phyloP scores from a whole-genome alignment of 306 rosid genomes.

The Crataegus laevigata region DNA sequence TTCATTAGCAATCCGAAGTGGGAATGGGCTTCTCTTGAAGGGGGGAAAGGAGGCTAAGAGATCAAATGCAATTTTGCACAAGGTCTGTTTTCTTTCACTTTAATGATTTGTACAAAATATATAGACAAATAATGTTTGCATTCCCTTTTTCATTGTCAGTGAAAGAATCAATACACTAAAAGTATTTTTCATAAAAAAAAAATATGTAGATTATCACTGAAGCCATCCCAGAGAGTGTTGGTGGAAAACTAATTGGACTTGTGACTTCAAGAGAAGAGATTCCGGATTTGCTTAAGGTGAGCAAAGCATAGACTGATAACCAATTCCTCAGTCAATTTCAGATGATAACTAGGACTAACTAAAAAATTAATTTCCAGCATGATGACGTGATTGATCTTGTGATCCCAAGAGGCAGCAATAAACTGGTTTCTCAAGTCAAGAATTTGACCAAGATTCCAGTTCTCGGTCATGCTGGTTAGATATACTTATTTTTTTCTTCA shows the following conservation, averaged over 20 bases:
- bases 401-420: constrained; percentile 98
- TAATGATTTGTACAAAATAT: constrained; percentile 6
- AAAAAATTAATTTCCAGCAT: constrained; percentile 42
- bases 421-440: constrained; percentile 89
- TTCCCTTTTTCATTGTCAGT: constrained; percentile 2
- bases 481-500: constrained; percentile 5
- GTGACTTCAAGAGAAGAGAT: constrained; percentile 97
- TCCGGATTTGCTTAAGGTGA: constrained; percentile 85
- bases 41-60: constrained; percentile 99
- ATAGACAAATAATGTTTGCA: not conserved
- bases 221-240: constrained; percentile 88
- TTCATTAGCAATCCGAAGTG: constrained; percentile 90
- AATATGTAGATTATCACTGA: constrained; percentile 61
- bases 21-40: constrained; percentile 93
- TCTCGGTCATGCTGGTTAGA: constrained; percentile 96
- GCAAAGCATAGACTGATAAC: constrained; percentile 6
- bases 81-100: constrained; percentile 40
- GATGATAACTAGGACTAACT: constrained; percentile 8
- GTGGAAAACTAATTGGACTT: constrained; percentile 81
- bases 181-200: constrained; percentile 5
- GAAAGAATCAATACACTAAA: not conserved
- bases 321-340: constrained; percentile 20
- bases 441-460: constrained; percentile 94
- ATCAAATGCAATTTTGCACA: constrained; percentile 86
- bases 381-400: constrained; percentile 94